Evolutionary conservation across 768 basidiomycete species (phyloP).

Genomic region (Cystobasidium onofrii): DNA sequence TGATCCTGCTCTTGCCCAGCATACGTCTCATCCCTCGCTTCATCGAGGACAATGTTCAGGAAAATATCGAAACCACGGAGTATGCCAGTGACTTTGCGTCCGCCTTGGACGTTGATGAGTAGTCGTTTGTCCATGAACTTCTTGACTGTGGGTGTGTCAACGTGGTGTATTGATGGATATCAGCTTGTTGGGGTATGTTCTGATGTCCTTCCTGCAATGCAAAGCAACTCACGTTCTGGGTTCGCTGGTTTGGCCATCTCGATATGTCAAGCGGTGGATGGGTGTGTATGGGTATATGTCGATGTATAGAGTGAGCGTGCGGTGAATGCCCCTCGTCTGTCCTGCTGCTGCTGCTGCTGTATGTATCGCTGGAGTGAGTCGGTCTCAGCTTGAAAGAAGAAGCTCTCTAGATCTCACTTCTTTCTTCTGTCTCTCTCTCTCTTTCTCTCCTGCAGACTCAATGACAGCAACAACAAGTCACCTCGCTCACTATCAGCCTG

Average conservation of each 20-base stretch:
- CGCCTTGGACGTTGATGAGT: slow-evolving; percentile 81
- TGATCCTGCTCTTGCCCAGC: slow-evolving; percentile 82
- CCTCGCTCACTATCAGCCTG: no score
- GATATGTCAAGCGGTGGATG: not conserved
- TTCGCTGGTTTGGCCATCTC: slow-evolving; percentile 29
- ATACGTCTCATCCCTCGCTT: slow-evolving; percentile 81
- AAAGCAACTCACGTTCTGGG: slow-evolving; percentile 18
- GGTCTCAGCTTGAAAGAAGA: no score
- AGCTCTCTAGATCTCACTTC: no score
- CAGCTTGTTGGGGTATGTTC: not conserved
- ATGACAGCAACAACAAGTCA: no score
- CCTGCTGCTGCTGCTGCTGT: not conserved
- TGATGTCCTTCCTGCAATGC: not conserved
- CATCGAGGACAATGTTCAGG: slow-evolving; percentile 93
- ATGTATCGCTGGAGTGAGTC: no score
- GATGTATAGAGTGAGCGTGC: not conserved
- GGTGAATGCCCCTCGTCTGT: not conserved
- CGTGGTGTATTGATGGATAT: not conserved
- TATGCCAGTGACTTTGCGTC: slow-evolving; percentile 64
- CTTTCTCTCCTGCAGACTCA: no score
- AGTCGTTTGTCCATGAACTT: slow-evolving; percentile 99
- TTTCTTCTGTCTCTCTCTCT: no score
- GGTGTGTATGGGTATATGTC: not conserved
- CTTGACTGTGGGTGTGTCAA: slow-evolving; percentile 28
- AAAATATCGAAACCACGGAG: slow-evolving; percentile 97